A percentile compares a stretch with the other conserved stretches of the same genome.
Evolutionary conservation across 2,329 filamentous ascomycete species (phyloP).

Genomic region (Microsporum ferrugineum): DNA sequence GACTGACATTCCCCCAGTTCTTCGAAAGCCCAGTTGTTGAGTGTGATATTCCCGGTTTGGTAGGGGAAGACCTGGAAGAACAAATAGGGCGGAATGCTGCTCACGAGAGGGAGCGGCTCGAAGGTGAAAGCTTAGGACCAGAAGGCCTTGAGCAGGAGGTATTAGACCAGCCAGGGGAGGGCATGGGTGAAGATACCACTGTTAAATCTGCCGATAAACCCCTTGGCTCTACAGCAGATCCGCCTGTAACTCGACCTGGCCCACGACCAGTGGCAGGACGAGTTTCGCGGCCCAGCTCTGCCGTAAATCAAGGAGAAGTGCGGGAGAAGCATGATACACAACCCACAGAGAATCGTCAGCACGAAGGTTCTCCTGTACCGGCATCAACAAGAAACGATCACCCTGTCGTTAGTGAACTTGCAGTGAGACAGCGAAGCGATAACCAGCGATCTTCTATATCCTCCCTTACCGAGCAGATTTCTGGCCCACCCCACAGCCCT

Average conservation of each 20-base stretch:
- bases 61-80: slow-evolving; percentile 54
- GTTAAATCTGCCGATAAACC: slow-evolving; percentile 11
- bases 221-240: neutral
- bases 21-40: slow-evolving; percentile 65
- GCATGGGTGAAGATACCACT: neutral
- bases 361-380: neutral
- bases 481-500: neutral
- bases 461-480: neutral
- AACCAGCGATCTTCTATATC: neutral
- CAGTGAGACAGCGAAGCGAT: neutral
- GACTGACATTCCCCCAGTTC: slow-evolving; percentile 75
- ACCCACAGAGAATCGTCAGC: neutral
- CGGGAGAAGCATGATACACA: neutral
- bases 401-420: neutral
- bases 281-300: neutral
- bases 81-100: slow-evolving; percentile 14
- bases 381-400: neutral
- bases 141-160: neutral
- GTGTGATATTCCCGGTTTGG: slow-evolving; percentile 65
- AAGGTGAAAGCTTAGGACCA: slow-evolving; percentile 1
- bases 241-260: neutral
- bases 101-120: slow-evolving; percentile 5
- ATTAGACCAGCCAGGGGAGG: neutral
- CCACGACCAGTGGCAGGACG: neutral
- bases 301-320: neutral